Conservation (phyloP, 78 protist species). For the Isochrysis galbana region DNA sequence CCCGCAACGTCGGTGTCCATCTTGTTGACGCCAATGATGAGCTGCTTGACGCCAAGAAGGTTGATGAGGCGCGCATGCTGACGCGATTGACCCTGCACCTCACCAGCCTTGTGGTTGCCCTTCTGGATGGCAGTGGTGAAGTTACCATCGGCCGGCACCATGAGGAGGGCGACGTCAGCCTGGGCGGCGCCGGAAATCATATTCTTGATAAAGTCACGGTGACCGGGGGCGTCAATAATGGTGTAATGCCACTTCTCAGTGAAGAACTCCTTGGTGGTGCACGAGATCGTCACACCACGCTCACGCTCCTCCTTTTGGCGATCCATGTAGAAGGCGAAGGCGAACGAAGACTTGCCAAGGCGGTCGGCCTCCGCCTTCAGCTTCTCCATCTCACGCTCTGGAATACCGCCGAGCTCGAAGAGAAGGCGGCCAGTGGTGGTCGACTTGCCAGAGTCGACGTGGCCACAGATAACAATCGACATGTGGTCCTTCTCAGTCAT, state of each 20-base stretch:
- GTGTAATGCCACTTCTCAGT: conserved; percentile 96
- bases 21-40: conserved; percentile 69
- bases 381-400: conserved; percentile 73
- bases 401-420: conserved; percentile 75
- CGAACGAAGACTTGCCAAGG: conserved; percentile 97
- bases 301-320: conserved; percentile 95
- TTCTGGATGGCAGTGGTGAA: conserved; percentile 66
- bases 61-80: conserved; percentile 70
- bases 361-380: conserved; percentile 89
- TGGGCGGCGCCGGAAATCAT: conserved; percentile 99
- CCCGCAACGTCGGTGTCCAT: conserved; percentile 58
- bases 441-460: conserved; percentile 70
- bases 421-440: conserved; percentile 81
- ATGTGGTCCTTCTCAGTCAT: conserved; percentile 52
- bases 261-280: conserved; percentile 97
- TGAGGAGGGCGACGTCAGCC: conserved; percentile 69
- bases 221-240: conserved; percentile 99
- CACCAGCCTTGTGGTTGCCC: conserved; percentile 62
- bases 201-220: conserved; percentile 98
- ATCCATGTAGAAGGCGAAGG: conserved; percentile 98
- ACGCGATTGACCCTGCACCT: conserved; percentile 72
- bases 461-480: conserved; percentile 67
- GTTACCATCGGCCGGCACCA: conserved; percentile 66
- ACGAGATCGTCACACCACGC: conserved; percentile 81
- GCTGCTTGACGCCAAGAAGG: conserved; percentile 66